Conservation (phyloP, 1,284 basidiomycete genomes). For the Ustilago crameri region DNA sequence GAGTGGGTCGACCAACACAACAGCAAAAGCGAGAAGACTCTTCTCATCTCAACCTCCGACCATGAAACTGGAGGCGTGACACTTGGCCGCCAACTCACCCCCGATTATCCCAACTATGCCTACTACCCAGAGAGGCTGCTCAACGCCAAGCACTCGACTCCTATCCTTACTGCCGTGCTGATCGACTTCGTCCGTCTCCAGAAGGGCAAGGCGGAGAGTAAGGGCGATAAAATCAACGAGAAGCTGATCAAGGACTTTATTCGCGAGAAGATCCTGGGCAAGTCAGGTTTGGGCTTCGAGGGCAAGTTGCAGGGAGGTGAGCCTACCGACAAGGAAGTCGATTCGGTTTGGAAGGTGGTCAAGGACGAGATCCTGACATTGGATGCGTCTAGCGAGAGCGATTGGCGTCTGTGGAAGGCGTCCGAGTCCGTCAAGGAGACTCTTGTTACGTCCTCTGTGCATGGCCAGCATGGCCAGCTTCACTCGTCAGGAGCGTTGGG, state of each 20-base stretch:
- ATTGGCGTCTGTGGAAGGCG: constrained; percentile 1
- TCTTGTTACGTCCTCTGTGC: neutral
- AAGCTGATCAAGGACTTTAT: constrained; percentile 42
- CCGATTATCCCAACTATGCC: constrained; percentile 63
- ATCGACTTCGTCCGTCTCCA: constrained; percentile 44
- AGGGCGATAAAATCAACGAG: constrained; percentile 8
- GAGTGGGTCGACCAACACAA: constrained; percentile 63
- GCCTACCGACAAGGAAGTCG: constrained; percentile 58
- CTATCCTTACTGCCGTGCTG: constrained; percentile 56
- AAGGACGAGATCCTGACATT: constrained; percentile 26
- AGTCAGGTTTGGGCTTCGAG: constrained; percentile 29
- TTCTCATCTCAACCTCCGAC: constrained; percentile 68
- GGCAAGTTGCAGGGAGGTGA: constrained; percentile 25
- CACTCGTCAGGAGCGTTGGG: constrained; percentile 4
- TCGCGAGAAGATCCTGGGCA: constrained; percentile 38
- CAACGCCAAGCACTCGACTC: constrained; percentile 67
- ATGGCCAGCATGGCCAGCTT: too few relatives aligned
- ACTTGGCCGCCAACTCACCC: constrained; percentile 66
- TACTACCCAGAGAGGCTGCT: constrained; percentile 68
- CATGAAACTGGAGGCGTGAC: constrained; percentile 70
- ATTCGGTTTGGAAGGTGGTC: constrained; percentile 48
- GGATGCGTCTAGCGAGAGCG: neutral
- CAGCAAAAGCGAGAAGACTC: constrained; percentile 57
- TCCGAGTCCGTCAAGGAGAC: neutral
- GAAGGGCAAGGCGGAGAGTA: constrained; percentile 1